Evolutionary conservation across 73 alveolate genomes (phyloP), one percentile per base, ranked within the genome.

Genomic region (Effrenium voratum): DNA sequence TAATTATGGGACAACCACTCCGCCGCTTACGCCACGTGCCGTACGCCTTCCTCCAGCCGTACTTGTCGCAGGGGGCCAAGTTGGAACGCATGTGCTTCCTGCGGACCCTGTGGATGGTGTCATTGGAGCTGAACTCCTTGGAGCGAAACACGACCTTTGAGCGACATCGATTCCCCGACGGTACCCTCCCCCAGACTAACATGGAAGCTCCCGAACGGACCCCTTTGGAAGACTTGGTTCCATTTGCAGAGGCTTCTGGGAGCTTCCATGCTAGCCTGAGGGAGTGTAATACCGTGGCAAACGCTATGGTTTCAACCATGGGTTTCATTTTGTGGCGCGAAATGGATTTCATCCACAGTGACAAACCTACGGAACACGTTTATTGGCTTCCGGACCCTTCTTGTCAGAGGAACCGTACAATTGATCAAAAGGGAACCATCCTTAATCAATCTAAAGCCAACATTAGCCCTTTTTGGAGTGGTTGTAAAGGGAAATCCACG

Each of bases 81-180:
- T 38, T 70, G 50, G 96, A 90, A 5, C 96, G 96, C n/a, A 86
- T 90, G 41, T 90, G 96, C 86, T 90, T 90, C 76, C 36, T 49
- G 32, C 96, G 96, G n/a, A 90, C 96, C n/a, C 96, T 77, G 75
- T 90, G 81, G 86, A 66, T 66, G 96, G 86, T 66, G 86, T 90
- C 86, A n/a, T 90, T 66, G 96, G 96, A 90, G 75, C 12, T 90
- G 73, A 90, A 90, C 86, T 90, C 96, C 96, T 90, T 1, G 81
- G 76, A 6, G 0, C 32, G 30, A 38, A 12, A 16, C 12, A 28
- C 22, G 44, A n/a, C n/a, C n/a, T n/a, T n/a, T n/a, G n/a, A n/a
- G n/a, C n/a, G n/a, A n/a, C n/a, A n/a, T n/a, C n/a, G n/a, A n/a
- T n/a, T n/a, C n/a, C n/a, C n/a, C n/a, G n/a, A n/a, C n/a, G n/a